Evolutionary conservation across 1,139 yeast genomes (phyloP).

Genomic region (Geotrichum australiense): DNA sequence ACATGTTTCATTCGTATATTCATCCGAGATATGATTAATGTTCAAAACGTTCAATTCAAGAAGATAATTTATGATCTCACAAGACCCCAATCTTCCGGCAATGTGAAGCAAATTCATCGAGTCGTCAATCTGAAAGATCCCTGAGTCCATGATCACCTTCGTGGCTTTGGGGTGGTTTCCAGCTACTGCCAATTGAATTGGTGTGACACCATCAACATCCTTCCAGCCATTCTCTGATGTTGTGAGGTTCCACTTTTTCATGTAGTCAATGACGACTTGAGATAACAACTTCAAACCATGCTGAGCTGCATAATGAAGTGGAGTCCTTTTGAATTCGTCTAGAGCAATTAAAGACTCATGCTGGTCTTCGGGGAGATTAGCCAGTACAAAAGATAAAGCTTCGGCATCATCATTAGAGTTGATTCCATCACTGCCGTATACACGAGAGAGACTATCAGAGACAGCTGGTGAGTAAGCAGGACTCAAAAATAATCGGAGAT

Average conservation of each 20-base stretch:
- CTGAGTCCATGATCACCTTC: slow-evolving; percentile 47
- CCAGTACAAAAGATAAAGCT: slow-evolving; percentile 48
- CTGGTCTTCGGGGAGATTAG: slow-evolving; percentile 46
- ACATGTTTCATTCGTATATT: slow-evolving; percentile 61
- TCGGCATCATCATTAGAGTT: slow-evolving; percentile 40
- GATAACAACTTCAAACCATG: slow-evolving; percentile 70
- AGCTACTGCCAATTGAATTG: slow-evolving; percentile 73
- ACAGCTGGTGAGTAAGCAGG: slow-evolving; percentile 49
- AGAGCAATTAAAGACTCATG: slow-evolving; percentile 51
- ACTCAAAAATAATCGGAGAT: slow-evolving; percentile 30
- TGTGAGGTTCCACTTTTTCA: slow-evolving; percentile 48
- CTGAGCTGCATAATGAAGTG: slow-evolving; percentile 85
- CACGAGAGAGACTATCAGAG: slow-evolving; percentile 37
- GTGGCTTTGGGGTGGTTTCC: slow-evolving; percentile 81
- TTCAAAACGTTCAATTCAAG: slow-evolving; percentile 55
- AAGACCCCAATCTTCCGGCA: slow-evolving; percentile 64
- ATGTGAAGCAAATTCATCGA: slow-evolving; percentile 46
- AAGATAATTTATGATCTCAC: slow-evolving; percentile 49
- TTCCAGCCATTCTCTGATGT: slow-evolving; percentile 48
- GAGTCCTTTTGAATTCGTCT: slow-evolving; percentile 76
- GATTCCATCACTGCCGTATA: slow-evolving; percentile 61
- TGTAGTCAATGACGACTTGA: slow-evolving; percentile 46
- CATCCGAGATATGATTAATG: slow-evolving; percentile 57
- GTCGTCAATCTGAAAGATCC: slow-evolving; percentile 37
- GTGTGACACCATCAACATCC: slow-evolving; percentile 76